A percentile compares a stretch with the other conserved stretches of the same genome.
Evolutionary conservation across 2,329 filamentous ascomycete genomes (phyloP).

Genomic region (Phaeomoniella chlamydospora): DNA sequence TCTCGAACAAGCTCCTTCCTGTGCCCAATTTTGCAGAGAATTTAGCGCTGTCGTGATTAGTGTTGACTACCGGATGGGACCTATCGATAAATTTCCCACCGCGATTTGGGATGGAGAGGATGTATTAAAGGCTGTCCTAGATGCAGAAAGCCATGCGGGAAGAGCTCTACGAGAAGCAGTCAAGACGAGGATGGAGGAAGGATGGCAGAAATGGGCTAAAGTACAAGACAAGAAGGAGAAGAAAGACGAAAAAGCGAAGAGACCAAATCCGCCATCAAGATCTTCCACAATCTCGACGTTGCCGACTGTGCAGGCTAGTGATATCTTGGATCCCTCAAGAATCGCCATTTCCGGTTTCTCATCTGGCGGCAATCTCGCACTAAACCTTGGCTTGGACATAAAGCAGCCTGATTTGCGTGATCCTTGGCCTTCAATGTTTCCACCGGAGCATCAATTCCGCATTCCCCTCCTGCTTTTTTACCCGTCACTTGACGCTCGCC

Average conservation of each 20-base stretch:
- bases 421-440: conserved; percentile 7
- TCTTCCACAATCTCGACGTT: neutral
- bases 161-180: conserved; percentile 8
- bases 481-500: conserved; percentile 9
- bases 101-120: conserved; percentile 34
- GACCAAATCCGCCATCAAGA: neutral
- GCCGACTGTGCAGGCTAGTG: neutral
- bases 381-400: conserved; percentile 13
- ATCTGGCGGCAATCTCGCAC: conserved; percentile 31
- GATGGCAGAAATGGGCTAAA: neutral
- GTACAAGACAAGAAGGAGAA: neutral
- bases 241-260: neutral
- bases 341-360: conserved; percentile 30
- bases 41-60: conserved; percentile 27
- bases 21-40: conserved; percentile 28
- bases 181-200: conserved; percentile 1
- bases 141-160: conserved; percentile 10
- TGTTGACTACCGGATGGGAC: conserved; percentile 33
- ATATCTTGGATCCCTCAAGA: conserved; percentile 18
- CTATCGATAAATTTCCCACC: conserved; percentile 30
- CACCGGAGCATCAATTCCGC: conserved; percentile 5
- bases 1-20: conserved; percentile 26
- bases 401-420: conserved; percentile 6
- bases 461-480: conserved; percentile 12
- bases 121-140: conserved; percentile 25